Evolutionary conservation across 2,329 filamentous ascomycete genomes (phyloP), one percentile per base, ranked within the genome.

Genomic region (Hypoxylon sp.): DNA sequence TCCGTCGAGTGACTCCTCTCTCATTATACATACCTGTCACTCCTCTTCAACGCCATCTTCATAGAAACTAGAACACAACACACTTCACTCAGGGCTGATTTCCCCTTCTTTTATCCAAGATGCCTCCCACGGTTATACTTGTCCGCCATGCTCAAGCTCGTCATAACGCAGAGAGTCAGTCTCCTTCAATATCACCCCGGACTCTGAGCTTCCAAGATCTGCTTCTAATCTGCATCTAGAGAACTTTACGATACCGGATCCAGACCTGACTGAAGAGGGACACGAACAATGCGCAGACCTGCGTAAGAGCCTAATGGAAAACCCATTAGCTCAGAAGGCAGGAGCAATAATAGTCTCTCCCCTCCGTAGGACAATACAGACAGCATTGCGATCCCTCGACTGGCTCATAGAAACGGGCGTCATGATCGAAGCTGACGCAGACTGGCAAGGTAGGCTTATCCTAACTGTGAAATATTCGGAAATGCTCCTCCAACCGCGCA

Each of bases 61-160:
- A n/a, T 40, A 20, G 12, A 49, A 32, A 18, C n/a, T 42, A 44
- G 42, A 45, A 2, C 24, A 33, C 4, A 16, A 50, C 16, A 50
- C 36, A 48, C 22, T 32, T 61, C 30, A 18, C 12, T 38, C 33
- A 42, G 22, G 42, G 26, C n/a, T 7, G n/a, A 4, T 26, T 24
- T 32, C 14, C 20, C 22, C 11, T 12, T 18, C 24, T 30, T 28
- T 46, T 84, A 82, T 84, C 88, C 79, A 70, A 33, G 18, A 87
- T 87, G 85, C 74, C 85, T 53, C 85, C 84, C 0, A 85, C 81
- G 0, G 72, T 97, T 64, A 91, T 98, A 70, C 83, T 98, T 74
- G 90, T 97, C 74, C 91, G 95, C 71, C 95, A 98, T 84, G 95
- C 92, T 14, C 92, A 98, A 78, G 85, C 82, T 7, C 73, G 81